Evolutionary conservation across 2,329 filamentous ascomycete genomes (phyloP), one percentile per base, ranked within the genome.

Genomic region (Colletotrichum lini): DNA sequence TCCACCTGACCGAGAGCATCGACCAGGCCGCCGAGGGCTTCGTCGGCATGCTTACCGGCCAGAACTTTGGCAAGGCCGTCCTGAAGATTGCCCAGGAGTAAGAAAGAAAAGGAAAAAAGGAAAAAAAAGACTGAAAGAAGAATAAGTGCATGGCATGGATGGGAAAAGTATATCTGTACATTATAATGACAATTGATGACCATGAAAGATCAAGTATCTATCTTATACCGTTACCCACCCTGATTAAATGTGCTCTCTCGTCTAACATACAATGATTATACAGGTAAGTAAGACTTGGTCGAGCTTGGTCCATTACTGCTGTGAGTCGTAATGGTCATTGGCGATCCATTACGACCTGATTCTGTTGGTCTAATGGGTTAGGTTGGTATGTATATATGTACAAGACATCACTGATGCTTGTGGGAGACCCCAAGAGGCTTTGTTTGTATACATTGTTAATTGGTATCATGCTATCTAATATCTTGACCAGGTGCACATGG

Each of bases 61-160:
- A 93, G 81, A 97, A 97, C 84, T 93, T 95, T 82, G 94, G 94
- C 75, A 97, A 97, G 88, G 93, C 94, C 18, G 88, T 96, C 26
- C 78, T 96, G 77, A 93, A 94, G 85, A 81, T 88, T 64, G 69
- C 72, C 42, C 73, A 76, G 52, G 72, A 65, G 35, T 73, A 56
- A 63, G n/a, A n/a, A n/a, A n/a, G n/a, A n/a, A n/a, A n/a, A n/a
- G n/a, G n/a, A 16, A 4, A 12, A 0, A 8, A 0, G 2, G 16
- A 42, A 16, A 15, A 23, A 30, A 52, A 13, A 21, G 49, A 26
- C 15, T n/a, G 15, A n/a, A 49, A 10, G 42, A 35, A 35, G 30
- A 8, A 35, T 2, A 10, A 38, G 2, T 38, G 35, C 35, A 38
- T 38, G 35, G 35, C 35, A 38, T 38, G 50, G 45, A 45, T 38